Conservation (phyloP, 2,329 filamentous ascomycete genomes). For the Pseudogymnoascus pannorum region DNA sequence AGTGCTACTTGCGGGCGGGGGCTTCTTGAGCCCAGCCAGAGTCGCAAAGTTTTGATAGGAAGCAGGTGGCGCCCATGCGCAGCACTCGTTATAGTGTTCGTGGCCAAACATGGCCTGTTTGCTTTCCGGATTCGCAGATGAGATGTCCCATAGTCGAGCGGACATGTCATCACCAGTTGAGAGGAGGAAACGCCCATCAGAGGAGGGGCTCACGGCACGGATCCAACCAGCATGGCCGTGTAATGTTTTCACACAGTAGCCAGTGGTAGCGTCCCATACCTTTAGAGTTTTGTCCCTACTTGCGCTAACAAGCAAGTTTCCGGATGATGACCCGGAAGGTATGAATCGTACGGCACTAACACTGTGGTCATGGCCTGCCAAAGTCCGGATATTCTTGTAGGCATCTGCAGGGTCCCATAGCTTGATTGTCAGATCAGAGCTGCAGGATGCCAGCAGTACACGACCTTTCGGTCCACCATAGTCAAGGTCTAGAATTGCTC, state of each 20-base stretch:
- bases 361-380: conserved; percentile 87
- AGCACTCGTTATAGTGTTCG: conserved; percentile 81
- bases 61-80: conserved; percentile 72
- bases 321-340: conserved; percentile 71
- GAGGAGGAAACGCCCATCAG: conserved; percentile 75
- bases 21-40: conserved; percentile 75
- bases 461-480: conserved; percentile 79
- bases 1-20: conserved; percentile 63
- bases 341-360: conserved; percentile 86
- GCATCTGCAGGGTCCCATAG: conserved; percentile 88
- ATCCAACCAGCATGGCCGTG: conserved; percentile 84
- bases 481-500: conserved; percentile 79
- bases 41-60: conserved; percentile 70
- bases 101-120: conserved; percentile 79
- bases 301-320: conserved; percentile 79
- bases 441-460: conserved; percentile 62
- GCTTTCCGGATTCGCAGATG: conserved; percentile 50
- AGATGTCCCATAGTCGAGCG: conserved; percentile 77
- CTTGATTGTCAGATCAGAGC: conserved; percentile 86
- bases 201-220: conserved; percentile 74
- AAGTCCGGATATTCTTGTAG: conserved; percentile 89
- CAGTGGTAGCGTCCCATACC: conserved; percentile 90
- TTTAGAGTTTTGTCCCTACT: conserved; percentile 77
- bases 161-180: conserved; percentile 80
- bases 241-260: conserved; percentile 87